Conservation (phyloP, 2,329 filamentous ascomycete genomes). For the Ophiostoma perfectum region DNA sequence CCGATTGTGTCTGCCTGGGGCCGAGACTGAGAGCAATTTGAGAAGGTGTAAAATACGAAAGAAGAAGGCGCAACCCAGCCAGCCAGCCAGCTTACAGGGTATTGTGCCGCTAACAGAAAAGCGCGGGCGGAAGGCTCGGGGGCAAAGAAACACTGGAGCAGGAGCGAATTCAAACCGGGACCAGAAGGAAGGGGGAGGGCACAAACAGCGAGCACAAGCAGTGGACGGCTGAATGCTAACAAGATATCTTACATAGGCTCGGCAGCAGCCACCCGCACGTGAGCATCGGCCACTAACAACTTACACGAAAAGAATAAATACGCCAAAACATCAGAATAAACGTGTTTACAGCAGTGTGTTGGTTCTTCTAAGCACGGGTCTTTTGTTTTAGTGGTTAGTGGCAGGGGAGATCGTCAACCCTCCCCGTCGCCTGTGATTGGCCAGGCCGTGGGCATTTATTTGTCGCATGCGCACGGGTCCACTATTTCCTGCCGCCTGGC, state of each 20-base stretch:
- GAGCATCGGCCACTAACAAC: slow-evolving; percentile 7
- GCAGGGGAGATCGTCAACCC: not conserved
- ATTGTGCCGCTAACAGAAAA: not conserved
- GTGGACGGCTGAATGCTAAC: slow-evolving; percentile 19
- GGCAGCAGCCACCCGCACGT: slow-evolving; percentile 7
- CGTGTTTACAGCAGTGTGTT: not conserved
- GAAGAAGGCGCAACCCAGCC: slow-evolving; percentile 9
- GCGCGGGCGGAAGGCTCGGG: slow-evolving; percentile 23
- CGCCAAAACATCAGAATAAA: not conserved
- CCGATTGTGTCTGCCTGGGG: slow-evolving; percentile 19
- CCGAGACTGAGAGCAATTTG: not conserved
- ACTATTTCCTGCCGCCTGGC: slow-evolving; percentile 8
- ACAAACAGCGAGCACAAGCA: slow-evolving; percentile 7
- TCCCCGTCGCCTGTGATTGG: not conserved
- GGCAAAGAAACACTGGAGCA: slow-evolving; percentile 17
- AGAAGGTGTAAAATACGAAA: not conserved
- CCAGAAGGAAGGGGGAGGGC: slow-evolving; percentile 13
- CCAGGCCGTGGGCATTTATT: not conserved
- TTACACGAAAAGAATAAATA: not conserved
- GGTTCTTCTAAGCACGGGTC: not conserved
- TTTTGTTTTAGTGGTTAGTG: not conserved
- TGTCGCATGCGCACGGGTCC: not conserved
- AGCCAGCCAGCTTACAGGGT: not conserved
- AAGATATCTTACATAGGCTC: not conserved
- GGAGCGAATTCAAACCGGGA: slow-evolving; percentile 21